A percentile compares a stretch with the other conserved stretches of the same genome.
phyloP scores from a whole-genome alignment of 768 basidiomycete species.

The Auriculariales sp. region DNA sequence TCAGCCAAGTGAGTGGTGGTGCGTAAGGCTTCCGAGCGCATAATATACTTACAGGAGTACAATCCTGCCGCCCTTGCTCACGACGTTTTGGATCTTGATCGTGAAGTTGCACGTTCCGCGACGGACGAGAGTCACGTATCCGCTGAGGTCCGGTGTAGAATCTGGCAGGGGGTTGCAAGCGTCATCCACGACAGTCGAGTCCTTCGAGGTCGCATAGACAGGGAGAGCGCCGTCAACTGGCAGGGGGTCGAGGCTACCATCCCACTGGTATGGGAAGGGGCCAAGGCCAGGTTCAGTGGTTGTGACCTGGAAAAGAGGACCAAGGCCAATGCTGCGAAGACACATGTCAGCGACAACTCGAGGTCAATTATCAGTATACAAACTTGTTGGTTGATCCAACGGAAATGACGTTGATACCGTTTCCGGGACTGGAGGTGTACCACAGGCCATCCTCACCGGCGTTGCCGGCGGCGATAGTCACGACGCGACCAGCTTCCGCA shows the following conservation, averaged over 20 bases:
- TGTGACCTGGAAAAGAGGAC: background rate
- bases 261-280: background rate
- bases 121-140: conserved; percentile 17
- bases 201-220: conserved; percentile 17
- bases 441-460: conserved; percentile 1
- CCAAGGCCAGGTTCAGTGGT: background rate
- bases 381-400: conserved; percentile 5
- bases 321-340: conserved; percentile 2
- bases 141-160: conserved; percentile 13
- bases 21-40: background rate
- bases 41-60: background rate
- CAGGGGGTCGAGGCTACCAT: conserved; percentile 15
- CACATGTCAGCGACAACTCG: background rate
- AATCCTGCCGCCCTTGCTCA: conserved; percentile 4
- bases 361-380: background rate
- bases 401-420: conserved; percentile 3
- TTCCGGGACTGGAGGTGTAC: conserved; percentile 1
- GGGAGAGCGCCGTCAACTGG: conserved; percentile 8
- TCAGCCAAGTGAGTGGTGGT: background rate
- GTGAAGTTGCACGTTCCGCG: conserved; percentile 15
- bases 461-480: conserved; percentile 3
- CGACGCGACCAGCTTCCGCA: conserved; percentile 3
- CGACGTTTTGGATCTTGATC: conserved; percentile 13
- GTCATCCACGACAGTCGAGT: conserved; percentile 12
- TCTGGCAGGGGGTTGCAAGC: conserved; percentile 17